Evolutionary conservation across 2,329 filamentous ascomycete species (phyloP).

Genomic region (Colletotrichum sp.): DNA sequence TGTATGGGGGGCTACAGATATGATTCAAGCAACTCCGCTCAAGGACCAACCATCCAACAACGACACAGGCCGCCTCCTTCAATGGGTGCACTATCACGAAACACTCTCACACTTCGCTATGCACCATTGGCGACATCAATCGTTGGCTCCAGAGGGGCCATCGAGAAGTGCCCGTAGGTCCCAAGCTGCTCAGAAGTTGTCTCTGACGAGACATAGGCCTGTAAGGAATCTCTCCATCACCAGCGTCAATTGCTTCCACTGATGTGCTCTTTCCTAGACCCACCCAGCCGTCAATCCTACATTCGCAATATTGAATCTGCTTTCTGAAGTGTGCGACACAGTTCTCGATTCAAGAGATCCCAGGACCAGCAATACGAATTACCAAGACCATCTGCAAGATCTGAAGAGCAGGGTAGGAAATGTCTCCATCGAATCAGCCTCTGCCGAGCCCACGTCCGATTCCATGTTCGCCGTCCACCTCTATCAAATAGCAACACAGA

Average conservation of each 20-base stretch:
- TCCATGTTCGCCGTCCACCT: not conserved
- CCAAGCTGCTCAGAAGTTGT: not conserved
- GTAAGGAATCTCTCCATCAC: not conserved
- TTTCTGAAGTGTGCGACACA: not conserved
- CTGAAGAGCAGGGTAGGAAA: not conserved
- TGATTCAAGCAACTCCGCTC: not conserved
- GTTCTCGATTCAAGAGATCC: not conserved
- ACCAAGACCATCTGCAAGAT: not conserved
- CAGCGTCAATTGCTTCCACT: too few relatives aligned
- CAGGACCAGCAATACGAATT: not conserved
- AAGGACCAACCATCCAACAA: not conserved
- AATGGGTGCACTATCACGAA: constrained; percentile 1
- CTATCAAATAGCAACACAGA: not conserved
- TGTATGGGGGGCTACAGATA: not conserved
- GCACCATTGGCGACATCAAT: not conserved
- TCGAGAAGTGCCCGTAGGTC: not conserved
- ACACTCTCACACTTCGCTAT: not conserved
- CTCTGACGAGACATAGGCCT: not conserved
- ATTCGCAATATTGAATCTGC: not conserved
- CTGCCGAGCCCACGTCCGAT: not conserved
- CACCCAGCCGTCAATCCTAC: not conserved
- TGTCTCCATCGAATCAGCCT: not conserved
- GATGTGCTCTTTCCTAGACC: not conserved
- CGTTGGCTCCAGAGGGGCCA: not conserved
- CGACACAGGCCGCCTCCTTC: not conserved